Conservation (phyloP, 805 yeast species). For the Nakazawaea anatomiae region DNA sequence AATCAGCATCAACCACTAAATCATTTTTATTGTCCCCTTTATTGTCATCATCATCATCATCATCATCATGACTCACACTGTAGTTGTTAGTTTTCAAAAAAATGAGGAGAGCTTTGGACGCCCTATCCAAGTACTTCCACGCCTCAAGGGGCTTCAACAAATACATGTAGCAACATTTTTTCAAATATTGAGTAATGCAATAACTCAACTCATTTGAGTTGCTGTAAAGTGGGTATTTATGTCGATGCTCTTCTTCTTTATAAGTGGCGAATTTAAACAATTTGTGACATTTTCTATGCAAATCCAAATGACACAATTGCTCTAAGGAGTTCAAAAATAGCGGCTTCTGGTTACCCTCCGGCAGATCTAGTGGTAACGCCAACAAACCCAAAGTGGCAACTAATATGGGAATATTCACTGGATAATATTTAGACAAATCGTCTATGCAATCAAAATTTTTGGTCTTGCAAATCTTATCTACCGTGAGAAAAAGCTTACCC, state of each 20-base stretch:
- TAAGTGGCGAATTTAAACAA: conserved; percentile 3
- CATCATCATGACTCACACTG: not conserved
- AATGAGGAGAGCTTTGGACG: not conserved
- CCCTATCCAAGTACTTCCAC: conserved; percentile 2
- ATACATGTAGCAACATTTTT: conserved; percentile 7
- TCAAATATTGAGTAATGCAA: conserved; percentile 5
- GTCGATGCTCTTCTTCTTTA: not conserved
- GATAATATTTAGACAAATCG: not conserved
- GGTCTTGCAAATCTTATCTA: not conserved
- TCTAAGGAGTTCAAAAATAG: conserved; percentile 1
- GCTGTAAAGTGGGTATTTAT: not conserved
- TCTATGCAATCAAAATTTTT: not conserved
- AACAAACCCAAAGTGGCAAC: conserved; percentile 8
- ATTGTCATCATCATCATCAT: not conserved
- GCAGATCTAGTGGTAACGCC: conserved; percentile 1
- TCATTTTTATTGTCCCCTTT: not conserved
- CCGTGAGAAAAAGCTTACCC: conserved; percentile 2
- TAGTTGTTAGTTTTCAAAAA: not conserved
- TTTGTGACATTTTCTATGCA: not conserved
- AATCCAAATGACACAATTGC: conserved; percentile 3
- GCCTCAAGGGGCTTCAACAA: conserved; percentile 9
- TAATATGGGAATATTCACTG: not conserved
- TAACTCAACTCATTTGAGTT: not conserved
- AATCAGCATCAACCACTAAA: no score
- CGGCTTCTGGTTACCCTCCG: not conserved